Evolutionary conservation across 2,329 filamentous ascomycete species (phyloP).

Genomic region (Cadophora sp.): DNA sequence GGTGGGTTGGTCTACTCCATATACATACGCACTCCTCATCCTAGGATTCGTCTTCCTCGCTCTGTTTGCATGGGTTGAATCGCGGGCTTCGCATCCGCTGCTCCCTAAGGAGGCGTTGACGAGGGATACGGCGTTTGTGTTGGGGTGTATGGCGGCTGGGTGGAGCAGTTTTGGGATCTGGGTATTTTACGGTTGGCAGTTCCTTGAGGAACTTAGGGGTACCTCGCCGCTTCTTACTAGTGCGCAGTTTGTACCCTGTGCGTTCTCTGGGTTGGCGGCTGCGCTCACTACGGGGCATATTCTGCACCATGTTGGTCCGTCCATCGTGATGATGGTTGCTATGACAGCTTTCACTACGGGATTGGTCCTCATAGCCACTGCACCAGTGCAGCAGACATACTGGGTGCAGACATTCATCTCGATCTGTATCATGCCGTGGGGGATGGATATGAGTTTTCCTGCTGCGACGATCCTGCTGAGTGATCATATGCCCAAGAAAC

Average conservation of each 20-base stretch:
- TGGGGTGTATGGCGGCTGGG: slow-evolving; percentile 39
- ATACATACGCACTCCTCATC: slow-evolving; percentile 56
- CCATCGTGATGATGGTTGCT: slow-evolving; percentile 47
- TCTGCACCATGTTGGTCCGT: slow-evolving; percentile 42
- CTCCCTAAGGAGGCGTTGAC: slow-evolving; percentile 61
- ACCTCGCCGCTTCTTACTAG: slow-evolving; percentile 43
- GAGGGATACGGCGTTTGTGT: slow-evolving; percentile 57
- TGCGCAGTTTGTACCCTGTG: slow-evolving; percentile 42
- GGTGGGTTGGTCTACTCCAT: slow-evolving; percentile 39
- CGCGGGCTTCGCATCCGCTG: slow-evolving; percentile 56
- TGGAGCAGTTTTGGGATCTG: slow-evolving; percentile 44
- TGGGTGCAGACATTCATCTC: slow-evolving; percentile 69
- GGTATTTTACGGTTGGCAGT: slow-evolving; percentile 40
- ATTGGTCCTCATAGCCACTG: slow-evolving; percentile 38
- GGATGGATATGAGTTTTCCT: slow-evolving; percentile 65
- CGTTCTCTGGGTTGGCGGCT: slow-evolving; percentile 44
- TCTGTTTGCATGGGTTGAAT: slow-evolving; percentile 61
- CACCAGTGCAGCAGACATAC: slow-evolving; percentile 52
- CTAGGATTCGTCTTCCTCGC: slow-evolving; percentile 60
- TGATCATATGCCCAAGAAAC: slow-evolving; percentile 54
- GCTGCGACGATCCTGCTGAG: slow-evolving; percentile 61
- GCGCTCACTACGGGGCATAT: slow-evolving; percentile 47
- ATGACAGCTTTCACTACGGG: slow-evolving; percentile 51
- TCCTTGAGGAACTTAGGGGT: slow-evolving; percentile 39
- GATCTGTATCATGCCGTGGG: slow-evolving; percentile 59